Percentiles rank a stretch among this genome's conserved stretches.
These are phyloP conservation scores for Botrytis fabae DNA, from an alignment of 2,329 filamentous ascomycete species.

Conservation along the genomic window DNA sequence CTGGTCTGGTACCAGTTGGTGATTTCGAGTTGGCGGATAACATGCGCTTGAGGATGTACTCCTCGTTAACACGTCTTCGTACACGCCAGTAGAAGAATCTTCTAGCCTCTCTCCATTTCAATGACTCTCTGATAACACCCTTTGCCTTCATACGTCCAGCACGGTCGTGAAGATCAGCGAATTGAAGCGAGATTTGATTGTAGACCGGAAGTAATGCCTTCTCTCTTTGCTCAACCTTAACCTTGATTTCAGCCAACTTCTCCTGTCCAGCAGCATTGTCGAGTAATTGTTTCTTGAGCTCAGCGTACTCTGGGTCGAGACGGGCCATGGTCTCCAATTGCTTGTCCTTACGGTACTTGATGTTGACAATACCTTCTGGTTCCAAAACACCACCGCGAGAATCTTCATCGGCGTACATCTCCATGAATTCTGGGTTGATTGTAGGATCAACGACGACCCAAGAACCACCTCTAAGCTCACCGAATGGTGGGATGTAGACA, in stretches of 20 bases:
- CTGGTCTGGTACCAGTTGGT: conserved; percentile 55
- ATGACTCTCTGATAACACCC: conserved; percentile 79
- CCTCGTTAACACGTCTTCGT: conserved; percentile 93
- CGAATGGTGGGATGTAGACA: conserved; percentile 95
- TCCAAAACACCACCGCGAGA: conserved; percentile 95
- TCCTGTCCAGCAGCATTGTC: conserved; percentile 67
- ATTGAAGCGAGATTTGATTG: conserved; percentile 91
- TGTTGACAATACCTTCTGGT: conserved; percentile 95
- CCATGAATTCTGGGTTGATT: conserved; percentile 95
- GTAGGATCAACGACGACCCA: conserved; percentile 99
- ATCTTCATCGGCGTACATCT: conserved; percentile 98
- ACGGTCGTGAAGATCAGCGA: conserved; percentile 95
- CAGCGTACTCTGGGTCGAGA: conserved; percentile 79
- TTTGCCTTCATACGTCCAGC: conserved; percentile 98
- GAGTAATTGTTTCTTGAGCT: conserved; percentile 76
- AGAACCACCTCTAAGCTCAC: conserved; percentile 96
- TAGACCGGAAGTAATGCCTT: conserved; percentile 90
- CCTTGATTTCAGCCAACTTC: conserved; percentile 75
- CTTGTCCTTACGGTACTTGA: conserved; percentile 98
- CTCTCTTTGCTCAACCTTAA: conserved; percentile 81
- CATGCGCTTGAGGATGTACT: conserved; percentile 94
- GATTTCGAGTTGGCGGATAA: conserved; percentile 46
- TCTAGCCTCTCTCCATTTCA: conserved; percentile 85
- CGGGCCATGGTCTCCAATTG: conserved; percentile 97
- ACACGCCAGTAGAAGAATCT: conserved; percentile 99